Percentiles rank a stretch among this genome's conserved stretches.
phyloP scores from a whole-genome alignment of 1,284 basidiomycete genomes.

The Cutaneotrichosporon daszewskae region DNA sequence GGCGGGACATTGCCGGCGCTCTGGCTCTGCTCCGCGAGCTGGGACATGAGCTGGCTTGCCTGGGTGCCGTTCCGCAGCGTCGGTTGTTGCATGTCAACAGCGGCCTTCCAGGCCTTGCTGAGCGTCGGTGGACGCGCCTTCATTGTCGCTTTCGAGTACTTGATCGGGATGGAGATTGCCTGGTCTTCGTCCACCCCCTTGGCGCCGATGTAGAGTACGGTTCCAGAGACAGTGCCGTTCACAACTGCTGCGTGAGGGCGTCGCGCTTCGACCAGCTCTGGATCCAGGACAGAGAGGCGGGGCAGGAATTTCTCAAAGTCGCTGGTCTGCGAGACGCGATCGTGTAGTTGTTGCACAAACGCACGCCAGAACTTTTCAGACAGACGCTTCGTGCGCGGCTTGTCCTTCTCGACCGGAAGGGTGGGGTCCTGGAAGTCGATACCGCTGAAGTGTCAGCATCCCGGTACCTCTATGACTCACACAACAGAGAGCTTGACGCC shows the following conservation, averaged over 20 bases:
- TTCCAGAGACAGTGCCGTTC: constrained; percentile 61
- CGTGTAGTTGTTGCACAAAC: constrained; percentile 52
- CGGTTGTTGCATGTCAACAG: constrained; percentile 34
- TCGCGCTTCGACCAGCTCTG: constrained; percentile 63
- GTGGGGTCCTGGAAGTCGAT: constrained; percentile 30
- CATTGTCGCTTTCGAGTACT: constrained; percentile 77
- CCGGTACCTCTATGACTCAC: constrained; percentile 14
- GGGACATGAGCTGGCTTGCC: constrained; percentile 6
- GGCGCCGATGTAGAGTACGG: constrained; percentile 69
- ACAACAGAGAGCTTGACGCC: constrained; percentile 63
- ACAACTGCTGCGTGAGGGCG: constrained; percentile 63
- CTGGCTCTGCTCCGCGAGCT: constrained; percentile 17
- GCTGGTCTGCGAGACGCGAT: constrained; percentile 41
- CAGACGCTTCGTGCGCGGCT: constrained; percentile 48
- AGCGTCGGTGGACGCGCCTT: constrained; percentile 66
- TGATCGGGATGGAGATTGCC: constrained; percentile 68
- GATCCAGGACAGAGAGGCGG: constrained; percentile 63
- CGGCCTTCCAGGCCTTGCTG: constrained; percentile 65
- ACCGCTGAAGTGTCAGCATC: constrained; percentile 25
- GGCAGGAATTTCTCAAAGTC: constrained; percentile 47
- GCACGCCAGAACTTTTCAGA: constrained; percentile 72
- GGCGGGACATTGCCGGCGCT: constrained; percentile 4
- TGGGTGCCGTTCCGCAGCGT: neutral
- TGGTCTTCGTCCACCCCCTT: constrained; percentile 59
- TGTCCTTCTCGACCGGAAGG: constrained; percentile 36